Evolutionary conservation across 1,284 basidiomycete species (phyloP), one percentile per base, ranked within the genome.

Genomic region (Ceratobasidium sp.): DNA sequence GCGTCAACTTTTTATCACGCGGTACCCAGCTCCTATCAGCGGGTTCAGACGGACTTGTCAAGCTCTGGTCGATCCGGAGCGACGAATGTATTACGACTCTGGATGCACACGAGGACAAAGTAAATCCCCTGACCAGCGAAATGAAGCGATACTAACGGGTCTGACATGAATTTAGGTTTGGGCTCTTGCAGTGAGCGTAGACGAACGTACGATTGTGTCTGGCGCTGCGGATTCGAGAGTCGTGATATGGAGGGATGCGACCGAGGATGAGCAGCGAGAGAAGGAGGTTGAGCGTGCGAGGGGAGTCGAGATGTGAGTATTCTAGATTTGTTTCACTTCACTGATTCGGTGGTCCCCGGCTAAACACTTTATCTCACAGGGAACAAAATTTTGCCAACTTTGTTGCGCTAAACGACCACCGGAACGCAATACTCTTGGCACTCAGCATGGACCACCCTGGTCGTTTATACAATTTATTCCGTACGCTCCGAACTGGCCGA

Each of bases 101-200:
- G 81, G 98, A 99, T 82, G 96, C 96, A 78, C 96, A 98, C 79
- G 94, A 98, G 81, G 96, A 96, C 79, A 98, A 96, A 87, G 95
- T 92, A 77, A 43, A 88, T 80, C 7, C 54, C 34, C 14, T 71
- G 7, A 19, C 16, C 29, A 16, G 22, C 27, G 6, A 29, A 22
- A 53, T 22, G 27, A 5, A 13, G 19, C 7, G 53, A 16, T 41
- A 29, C 72, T 56, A 61, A 53, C 54, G 46, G 49, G 22, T 65
- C 54, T 78, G 41, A 54, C 46, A 16, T 48, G 27, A 2, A 48
- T 27, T 11, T 80, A 95, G 94, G 91, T 98, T 13, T 99, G 96
- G 98, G 94, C 95, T 0, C 86, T 98, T 8, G 90, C 93, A 11
- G 84, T 96, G 31, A 92, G 89, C 78, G 82, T 85, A 2, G 90